These are phyloP conservation scores for Suillus clintonianus DNA, from an alignment of 768 basidiomycete genomes.

Conservation along the genomic window DNA sequence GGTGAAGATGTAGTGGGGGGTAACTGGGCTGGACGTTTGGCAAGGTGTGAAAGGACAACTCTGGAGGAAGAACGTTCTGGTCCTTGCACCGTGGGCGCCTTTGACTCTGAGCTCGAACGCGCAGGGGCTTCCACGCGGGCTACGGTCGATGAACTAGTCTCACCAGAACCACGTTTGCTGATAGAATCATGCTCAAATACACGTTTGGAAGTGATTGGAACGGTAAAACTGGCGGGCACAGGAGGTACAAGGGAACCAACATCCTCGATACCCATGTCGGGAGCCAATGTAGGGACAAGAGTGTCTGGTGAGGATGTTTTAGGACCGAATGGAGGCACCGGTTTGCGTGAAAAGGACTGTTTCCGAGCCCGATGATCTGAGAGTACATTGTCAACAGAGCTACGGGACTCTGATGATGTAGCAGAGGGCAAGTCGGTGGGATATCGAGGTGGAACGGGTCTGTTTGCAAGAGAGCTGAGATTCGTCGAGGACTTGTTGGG, in stretches of 20 bases:
- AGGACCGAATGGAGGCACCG: constrained; percentile 17
- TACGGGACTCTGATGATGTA: constrained; percentile 39
- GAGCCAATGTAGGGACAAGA: constrained; percentile 8
- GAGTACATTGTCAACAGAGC: constrained; percentile 18
- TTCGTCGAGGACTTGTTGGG: constrained; percentile 39
- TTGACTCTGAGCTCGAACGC: constrained; percentile 6
- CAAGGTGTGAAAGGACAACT: constrained; percentile 3
- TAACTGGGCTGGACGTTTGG: constrained; percentile 17
- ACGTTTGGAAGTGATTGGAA: constrained; percentile 3
- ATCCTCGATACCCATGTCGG: background rate
- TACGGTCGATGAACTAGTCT: background rate
- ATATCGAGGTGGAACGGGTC: constrained; percentile 63
- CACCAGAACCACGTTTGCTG: background rate
- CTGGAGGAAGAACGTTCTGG: constrained; percentile 19
- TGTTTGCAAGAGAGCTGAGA: constrained; percentile 54
- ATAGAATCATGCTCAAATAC: constrained; percentile 6
- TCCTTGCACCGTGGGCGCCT: background rate
- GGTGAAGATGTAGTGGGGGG: constrained; percentile 18
- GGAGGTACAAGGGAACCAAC: background rate
- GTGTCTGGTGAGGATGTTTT: constrained; percentile 9
- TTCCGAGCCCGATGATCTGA: constrained; percentile 25
- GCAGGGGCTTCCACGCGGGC: background rate
- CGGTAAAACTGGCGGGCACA: background rate
- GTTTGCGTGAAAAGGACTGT: constrained; percentile 26
- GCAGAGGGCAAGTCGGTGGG: constrained; percentile 47